Percentiles rank a stretch among this genome's conserved stretches.
Evolutionary conservation across 345 rosid genomes (phyloP).

Genomic region (Luvunga scandens): DNA sequence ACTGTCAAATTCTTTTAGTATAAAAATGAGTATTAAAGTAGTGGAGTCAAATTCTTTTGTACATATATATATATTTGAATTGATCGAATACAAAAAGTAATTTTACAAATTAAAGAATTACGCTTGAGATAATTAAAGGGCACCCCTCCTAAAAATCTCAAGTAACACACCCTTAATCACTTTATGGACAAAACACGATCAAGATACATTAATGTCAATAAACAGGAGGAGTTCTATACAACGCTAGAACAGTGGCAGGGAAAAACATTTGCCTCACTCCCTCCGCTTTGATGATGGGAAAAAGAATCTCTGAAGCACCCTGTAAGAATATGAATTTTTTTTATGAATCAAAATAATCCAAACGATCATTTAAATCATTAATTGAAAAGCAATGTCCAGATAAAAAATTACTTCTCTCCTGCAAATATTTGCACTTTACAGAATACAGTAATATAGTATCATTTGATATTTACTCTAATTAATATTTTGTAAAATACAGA

Average conservation of each 20-base stretch:
- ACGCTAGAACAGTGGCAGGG: constrained; percentile 28
- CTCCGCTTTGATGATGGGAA: constrained; percentile 40
- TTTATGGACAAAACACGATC: background rate
- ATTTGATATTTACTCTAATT: background rate
- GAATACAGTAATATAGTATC: background rate
- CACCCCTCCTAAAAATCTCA: too few species aligned
- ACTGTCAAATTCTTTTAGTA: too few species aligned
- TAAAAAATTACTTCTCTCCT: too few species aligned
- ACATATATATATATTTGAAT: too few species aligned
- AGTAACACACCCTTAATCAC: background rate
- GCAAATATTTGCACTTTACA: background rate
- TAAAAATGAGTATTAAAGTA: too few species aligned
- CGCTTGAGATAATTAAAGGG: too few species aligned
- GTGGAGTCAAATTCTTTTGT: too few species aligned
- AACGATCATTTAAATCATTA: background rate
- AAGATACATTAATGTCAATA: background rate
- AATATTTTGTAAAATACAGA: too few species aligned
- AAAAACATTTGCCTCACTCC: constrained; percentile 46
- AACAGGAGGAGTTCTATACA: constrained; percentile 16
- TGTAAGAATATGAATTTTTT: background rate
- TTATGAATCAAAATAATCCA: background rate
- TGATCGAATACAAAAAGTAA: too few species aligned
- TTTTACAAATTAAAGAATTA: too few species aligned
- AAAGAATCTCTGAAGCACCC: constrained; percentile 41
- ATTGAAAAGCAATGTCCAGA: background rate